phyloP scores from a whole-genome alignment of 2,329 filamentous ascomycete species.

The Epichloe glyceriae region DNA sequence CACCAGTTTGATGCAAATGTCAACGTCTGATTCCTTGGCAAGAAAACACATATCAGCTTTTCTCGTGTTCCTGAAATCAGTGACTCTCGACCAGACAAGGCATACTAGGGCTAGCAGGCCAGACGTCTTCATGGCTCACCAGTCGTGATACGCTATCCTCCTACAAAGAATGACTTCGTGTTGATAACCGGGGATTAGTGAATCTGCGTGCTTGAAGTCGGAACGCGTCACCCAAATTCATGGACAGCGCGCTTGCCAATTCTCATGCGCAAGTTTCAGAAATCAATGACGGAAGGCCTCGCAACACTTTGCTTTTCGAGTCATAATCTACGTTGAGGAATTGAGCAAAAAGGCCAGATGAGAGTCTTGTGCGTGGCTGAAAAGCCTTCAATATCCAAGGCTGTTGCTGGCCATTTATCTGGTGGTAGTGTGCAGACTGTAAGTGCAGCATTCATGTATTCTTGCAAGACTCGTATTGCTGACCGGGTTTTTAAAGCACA shows the following conservation, averaged over 20 bases:
- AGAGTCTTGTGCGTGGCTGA: constrained; percentile 44
- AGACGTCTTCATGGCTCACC: no score
- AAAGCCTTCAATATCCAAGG: constrained; percentile 89
- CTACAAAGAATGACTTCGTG: not conserved
- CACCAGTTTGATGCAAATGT: no score
- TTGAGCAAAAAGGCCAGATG: constrained; percentile 19
- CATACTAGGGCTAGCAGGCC: no score
- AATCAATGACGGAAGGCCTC: not conserved
- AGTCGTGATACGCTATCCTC: no score
- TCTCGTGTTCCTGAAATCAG: no score
- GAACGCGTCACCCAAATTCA: not conserved
- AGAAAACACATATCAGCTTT: no score
- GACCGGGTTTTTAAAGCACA: constrained; percentile 35
- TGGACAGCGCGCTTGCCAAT: not conserved
- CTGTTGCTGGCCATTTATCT: constrained; percentile 78
- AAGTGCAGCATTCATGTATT: constrained; percentile 18
- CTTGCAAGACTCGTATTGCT: constrained; percentile 7
- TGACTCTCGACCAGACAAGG: no score
- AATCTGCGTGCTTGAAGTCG: not conserved
- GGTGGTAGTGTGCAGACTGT: constrained; percentile 63
- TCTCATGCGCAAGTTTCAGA: not conserved
- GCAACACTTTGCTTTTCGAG: not conserved
- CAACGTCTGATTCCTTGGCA: no score
- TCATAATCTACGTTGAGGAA: not conserved
- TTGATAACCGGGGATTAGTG: not conserved